A percentile compares a stretch with the other conserved stretches of the same genome.
phyloP scores from a whole-genome alignment of 768 basidiomycete species.

The Bullera alba region DNA sequence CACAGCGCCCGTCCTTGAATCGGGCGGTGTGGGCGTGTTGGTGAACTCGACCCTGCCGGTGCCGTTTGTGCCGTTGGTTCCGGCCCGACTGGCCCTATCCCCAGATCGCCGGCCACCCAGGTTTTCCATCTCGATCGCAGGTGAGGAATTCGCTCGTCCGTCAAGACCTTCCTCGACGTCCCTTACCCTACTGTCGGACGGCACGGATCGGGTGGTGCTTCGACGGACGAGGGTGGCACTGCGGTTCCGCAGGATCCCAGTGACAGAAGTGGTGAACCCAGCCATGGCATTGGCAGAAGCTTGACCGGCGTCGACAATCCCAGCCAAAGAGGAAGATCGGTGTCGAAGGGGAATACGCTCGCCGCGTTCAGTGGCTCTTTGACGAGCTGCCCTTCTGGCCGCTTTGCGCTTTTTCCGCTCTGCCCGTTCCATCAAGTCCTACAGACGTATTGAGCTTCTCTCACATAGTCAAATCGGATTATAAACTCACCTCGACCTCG shows the following conservation, averaged over 20 bases:
- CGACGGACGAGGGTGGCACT: slow-evolving; percentile 14
- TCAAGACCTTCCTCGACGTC: slow-evolving; percentile 19
- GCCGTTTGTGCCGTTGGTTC: background rate
- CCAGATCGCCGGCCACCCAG: background rate
- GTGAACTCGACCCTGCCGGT: background rate
- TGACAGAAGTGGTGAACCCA: slow-evolving; percentile 25
- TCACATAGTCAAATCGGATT: background rate
- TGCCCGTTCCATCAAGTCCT: slow-evolving; percentile 37
- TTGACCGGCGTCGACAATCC: slow-evolving; percentile 11
- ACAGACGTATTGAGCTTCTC: background rate
- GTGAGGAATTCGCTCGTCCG: background rate
- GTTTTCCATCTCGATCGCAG: slow-evolving; percentile 8
- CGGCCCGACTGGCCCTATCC: background rate
- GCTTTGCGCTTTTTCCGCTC: slow-evolving; percentile 36
- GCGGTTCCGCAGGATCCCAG: slow-evolving; percentile 27
- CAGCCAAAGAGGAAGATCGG: slow-evolving; percentile 11
- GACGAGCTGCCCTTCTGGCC: slow-evolving; percentile 27
- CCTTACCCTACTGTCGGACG: background rate
- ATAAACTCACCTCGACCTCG: slow-evolving; percentile 56
- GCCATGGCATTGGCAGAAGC: slow-evolving; percentile 14
- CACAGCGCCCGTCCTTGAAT: background rate
- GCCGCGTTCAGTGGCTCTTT: slow-evolving; percentile 2
- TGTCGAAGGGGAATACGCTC: background rate
- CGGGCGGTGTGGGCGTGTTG: slow-evolving; percentile 1
- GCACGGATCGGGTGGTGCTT: slow-evolving; percentile 5